These are phyloP conservation scores for Diplodia corticola DNA, from an alignment of 2,329 filamentous ascomycete species.

Conservation along the genomic window DNA sequence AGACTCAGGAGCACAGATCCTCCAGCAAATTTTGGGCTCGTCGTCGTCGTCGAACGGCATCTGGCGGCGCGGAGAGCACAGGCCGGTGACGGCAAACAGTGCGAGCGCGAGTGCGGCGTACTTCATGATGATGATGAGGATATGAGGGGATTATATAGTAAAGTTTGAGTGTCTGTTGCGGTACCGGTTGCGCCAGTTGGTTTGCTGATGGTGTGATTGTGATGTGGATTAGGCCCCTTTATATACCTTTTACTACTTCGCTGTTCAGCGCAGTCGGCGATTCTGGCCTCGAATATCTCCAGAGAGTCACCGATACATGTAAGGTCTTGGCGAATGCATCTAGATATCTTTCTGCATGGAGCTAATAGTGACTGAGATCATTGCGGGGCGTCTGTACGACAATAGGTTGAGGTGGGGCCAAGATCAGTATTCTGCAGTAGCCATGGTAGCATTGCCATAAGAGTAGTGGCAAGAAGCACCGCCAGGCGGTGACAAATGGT, in stretches of 20 bases:
- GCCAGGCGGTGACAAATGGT: no score
- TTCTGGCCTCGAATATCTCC: not conserved
- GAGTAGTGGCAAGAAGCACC: no score
- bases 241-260: not conserved
- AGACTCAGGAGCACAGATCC: not conserved
- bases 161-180: not conserved
- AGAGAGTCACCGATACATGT: not conserved
- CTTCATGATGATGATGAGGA: not conserved
- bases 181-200: not conserved
- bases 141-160: not conserved
- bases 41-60: not conserved
- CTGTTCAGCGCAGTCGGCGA: not conserved
- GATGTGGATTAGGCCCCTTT: not conserved
- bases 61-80: not conserved
- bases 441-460: no score
- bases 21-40: not conserved
- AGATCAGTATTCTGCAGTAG: not conserved
- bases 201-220: not conserved
- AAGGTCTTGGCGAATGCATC: not conserved
- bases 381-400: not conserved
- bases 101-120: not conserved
- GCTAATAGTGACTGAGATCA: not conserved
- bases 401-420: not conserved
- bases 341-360: not conserved
- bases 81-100: not conserved